A percentile compares a stretch with the other conserved stretches of the same genome.
Evolutionary conservation across 2,329 filamentous ascomycete species (phyloP).

Genomic region (Lachnellula cervina): DNA sequence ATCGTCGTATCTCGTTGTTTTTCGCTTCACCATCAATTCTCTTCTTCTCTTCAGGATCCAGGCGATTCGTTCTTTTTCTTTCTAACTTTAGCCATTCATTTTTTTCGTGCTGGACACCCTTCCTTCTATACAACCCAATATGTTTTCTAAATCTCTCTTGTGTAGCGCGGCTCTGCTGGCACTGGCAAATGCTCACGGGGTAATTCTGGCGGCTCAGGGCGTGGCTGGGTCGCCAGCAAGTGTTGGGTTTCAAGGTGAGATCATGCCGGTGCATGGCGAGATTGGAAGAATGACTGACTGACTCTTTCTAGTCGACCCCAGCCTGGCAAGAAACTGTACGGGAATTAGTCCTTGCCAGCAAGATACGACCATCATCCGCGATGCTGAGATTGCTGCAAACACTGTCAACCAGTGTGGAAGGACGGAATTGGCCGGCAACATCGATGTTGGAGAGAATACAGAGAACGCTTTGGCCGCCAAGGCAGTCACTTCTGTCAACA

Average conservation of each 20-base stretch:
- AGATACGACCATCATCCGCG: constrained; percentile 59
- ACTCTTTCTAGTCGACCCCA: constrained; percentile 42
- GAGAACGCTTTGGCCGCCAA: constrained; percentile 45
- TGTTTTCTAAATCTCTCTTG: constrained; percentile 33
- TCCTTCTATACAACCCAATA: constrained; percentile 28
- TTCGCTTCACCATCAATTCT: constrained; percentile 22
- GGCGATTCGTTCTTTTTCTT: constrained; percentile 21
- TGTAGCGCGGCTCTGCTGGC: constrained; percentile 32
- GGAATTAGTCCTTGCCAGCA: constrained; percentile 61
- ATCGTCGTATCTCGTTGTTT: constrained; percentile 10
- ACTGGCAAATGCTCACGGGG: constrained; percentile 40
- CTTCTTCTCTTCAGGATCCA: constrained; percentile 22
- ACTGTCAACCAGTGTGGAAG: constrained; percentile 57
- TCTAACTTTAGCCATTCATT: constrained; percentile 28
- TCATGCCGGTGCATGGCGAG: too few relatives aligned
- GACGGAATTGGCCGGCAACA: constrained; percentile 56
- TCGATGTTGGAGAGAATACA: constrained; percentile 54
- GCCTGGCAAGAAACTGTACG: constrained; percentile 58
- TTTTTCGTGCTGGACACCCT: constrained; percentile 31
- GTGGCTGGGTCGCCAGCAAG: constrained; percentile 41
- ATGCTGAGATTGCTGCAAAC: constrained; percentile 48
- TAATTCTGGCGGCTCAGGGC: constrained; percentile 45
- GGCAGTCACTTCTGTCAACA: constrained; percentile 45
- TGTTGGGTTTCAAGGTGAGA: constrained; percentile 39
- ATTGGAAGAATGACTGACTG: not conserved